Percentiles rank a stretch among this genome's conserved stretches.
phyloP scores from a whole-genome alignment of 352 stramenopile genomes.

The Peronospora belbahrii region DNA sequence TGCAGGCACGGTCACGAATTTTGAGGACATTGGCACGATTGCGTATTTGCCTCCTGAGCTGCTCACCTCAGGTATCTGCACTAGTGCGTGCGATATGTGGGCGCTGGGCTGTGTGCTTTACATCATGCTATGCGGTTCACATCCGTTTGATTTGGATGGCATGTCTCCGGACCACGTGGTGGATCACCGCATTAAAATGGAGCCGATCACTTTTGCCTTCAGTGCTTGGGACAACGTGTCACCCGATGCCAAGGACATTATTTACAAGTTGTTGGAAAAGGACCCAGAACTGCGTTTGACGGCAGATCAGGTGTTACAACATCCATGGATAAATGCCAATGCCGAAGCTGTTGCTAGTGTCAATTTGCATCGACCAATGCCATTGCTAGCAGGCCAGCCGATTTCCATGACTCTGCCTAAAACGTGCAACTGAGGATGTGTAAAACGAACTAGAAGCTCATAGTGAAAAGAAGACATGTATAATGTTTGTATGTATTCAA shows the following conservation, averaged over 20 bases:
- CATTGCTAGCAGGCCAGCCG: slow-evolving; percentile 19
- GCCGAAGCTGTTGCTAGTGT: slow-evolving; percentile 9
- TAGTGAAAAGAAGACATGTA: too few relatives aligned
- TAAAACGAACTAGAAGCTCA: too few relatives aligned
- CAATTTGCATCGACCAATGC: slow-evolving; percentile 8
- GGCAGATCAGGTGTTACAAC: slow-evolving; percentile 85
- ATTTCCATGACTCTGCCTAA: slow-evolving; percentile 21
- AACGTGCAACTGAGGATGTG: too few relatives aligned
- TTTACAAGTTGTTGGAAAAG: slow-evolving; percentile 78
- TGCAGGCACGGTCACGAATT: slow-evolving; percentile 18
- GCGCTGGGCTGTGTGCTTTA: slow-evolving; percentile 90
- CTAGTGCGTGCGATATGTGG: slow-evolving; percentile 71
- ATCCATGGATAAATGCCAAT: slow-evolving; percentile 79
- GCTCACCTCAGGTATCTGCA: slow-evolving; percentile 42
- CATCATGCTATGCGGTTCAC: slow-evolving; percentile 88
- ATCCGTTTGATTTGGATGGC: slow-evolving; percentile 90
- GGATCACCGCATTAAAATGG: slow-evolving; percentile 60
- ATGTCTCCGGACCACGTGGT: slow-evolving; percentile 80
- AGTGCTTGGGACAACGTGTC: slow-evolving; percentile 69
- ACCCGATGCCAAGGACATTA: slow-evolving; percentile 83
- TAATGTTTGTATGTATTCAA: too few relatives aligned
- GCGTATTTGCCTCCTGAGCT: slow-evolving; percentile 68
- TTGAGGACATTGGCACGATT: slow-evolving; percentile 65
- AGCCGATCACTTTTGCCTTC: slow-evolving; percentile 45
- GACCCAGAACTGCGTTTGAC: slow-evolving; percentile 81